Conservation (phyloP, 2,329 filamentous ascomycete genomes). For the Cladosporium sp. region DNA sequence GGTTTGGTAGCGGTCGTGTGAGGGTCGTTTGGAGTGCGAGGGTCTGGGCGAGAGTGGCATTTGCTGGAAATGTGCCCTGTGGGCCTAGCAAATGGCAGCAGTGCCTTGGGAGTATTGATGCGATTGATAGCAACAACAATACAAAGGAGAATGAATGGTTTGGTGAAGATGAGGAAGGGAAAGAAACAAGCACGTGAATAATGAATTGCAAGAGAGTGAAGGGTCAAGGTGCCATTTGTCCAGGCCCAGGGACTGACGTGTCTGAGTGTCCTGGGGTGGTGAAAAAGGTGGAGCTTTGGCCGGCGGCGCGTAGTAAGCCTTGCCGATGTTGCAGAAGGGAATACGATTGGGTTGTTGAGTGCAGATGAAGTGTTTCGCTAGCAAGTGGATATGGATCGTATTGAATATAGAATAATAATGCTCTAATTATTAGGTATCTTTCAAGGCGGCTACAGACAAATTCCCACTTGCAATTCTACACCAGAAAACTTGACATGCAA, state of each 20-base stretch:
- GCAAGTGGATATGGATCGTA: not conserved
- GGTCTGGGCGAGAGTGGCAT: conserved; percentile 12
- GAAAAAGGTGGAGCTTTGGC: conserved; percentile 7
- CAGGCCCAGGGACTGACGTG: conserved; percentile 5
- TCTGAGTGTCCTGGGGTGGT: not conserved
- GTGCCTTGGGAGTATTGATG: not conserved
- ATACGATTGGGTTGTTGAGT: conserved; percentile 3
- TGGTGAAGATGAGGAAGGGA: not conserved
- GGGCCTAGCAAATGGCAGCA: conserved; percentile 7
- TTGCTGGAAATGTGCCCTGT: not conserved
- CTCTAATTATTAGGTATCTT: too few species aligned
- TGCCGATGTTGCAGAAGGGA: conserved; percentile 5
- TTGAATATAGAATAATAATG: too few species aligned
- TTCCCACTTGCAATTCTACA: too few species aligned
- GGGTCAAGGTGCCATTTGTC: conserved; percentile 2
- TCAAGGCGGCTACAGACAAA: too few species aligned
- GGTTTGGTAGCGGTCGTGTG: conserved; percentile 28
- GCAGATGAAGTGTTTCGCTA: not conserved
- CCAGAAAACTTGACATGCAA: too few species aligned
- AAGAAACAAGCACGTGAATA: not conserved
- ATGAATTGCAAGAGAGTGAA: not conserved
- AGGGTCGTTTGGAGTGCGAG: conserved; percentile 22
- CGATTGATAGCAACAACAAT: not conserved
- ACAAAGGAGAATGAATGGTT: not conserved
- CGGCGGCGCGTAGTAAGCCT: not conserved